Percentiles rank a stretch among this genome's conserved stretches.
phyloP scores from a whole-genome alignment of 2,329 filamentous ascomycete genomes.

The Magnaporthiopsis incrustans region DNA sequence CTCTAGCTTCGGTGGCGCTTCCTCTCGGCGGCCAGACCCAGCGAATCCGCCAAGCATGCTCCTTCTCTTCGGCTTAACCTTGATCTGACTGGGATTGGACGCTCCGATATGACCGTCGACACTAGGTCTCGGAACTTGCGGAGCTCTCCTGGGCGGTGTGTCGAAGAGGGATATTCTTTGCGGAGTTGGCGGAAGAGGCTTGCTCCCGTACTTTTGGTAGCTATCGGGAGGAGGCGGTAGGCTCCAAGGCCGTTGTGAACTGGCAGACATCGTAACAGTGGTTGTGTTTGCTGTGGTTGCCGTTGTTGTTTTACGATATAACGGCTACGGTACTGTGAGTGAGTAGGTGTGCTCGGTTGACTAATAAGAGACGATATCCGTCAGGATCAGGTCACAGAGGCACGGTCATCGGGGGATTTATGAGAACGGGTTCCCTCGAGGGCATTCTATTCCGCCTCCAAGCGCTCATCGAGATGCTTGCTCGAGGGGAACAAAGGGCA shows the following conservation, averaged over 20 bases:
- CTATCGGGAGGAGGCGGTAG: slow-evolving; percentile 4
- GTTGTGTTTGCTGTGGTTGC: slow-evolving; percentile 11
- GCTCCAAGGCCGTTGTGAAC: neutral
- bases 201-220: slow-evolving; percentile 16
- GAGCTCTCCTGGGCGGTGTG: slow-evolving; percentile 9
- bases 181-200: slow-evolving; percentile 19
- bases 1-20: slow-evolving; percentile 7
- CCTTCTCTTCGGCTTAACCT: neutral
- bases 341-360: neutral
- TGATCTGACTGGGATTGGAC: slow-evolving; percentile 3
- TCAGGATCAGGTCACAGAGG: neutral
- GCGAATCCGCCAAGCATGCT: neutral
- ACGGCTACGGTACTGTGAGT: neutral
- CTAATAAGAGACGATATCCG: neutral
- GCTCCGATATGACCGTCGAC: slow-evolving; percentile 9
- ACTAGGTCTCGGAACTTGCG: slow-evolving; percentile 10
- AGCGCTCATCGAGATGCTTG: neutral
- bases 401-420: neutral
- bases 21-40: no score
- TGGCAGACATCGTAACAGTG: slow-evolving; percentile 6
- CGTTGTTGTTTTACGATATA: neutral
- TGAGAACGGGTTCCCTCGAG: neutral
- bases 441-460: neutral
- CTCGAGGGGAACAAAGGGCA: neutral
- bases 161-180: slow-evolving; percentile 11